Base-by-base conservation (phyloP, 306 rosid species). In the Dryas alaskensis region DNA sequence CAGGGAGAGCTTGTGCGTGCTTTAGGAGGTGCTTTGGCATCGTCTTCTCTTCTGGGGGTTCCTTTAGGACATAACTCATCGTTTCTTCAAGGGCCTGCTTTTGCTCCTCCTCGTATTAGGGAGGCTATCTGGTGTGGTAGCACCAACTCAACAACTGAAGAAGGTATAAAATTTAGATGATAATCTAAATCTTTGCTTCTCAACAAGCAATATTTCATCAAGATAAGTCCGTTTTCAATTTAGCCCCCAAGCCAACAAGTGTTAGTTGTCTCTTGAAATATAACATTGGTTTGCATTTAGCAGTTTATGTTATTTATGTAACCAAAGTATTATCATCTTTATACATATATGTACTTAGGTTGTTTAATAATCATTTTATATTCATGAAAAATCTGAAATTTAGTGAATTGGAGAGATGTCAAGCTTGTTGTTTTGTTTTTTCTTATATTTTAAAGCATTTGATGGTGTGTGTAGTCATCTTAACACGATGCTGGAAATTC, bases 101-200 rank as follows among this genome's bases (percentile, higher is more conserved):
- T 94, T 84, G 97, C 97, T 0, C 99, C 97, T 83, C 97, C 99
- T 58, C 89, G 92, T 70, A 94, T 94, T 69, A 76, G 96, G 78
- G 99, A 94, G 86, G 99, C 99, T 51, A 94, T 94, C 73, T 92
- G 97, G 99, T 94, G 99, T 77, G 97, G 90, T 49, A 94, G 99
- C 77, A 94, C 97, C 46, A 94, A 94, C 86, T 79, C 96, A 44
- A 60, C 97, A 65, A 89, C 96, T 25, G 99, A 94, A 88, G 99
- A 86, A 88, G 99, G 99, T 90, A 74, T 27, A 45, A 11, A 25
- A 11, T 72, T 31, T 31, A 31, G 37, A 31, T 31, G 37, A 31
- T 31, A 31, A 31, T 31, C 2, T 31, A 8, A 31, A 43, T 4
- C 2, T 40, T 43, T 58, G 31, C 10, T 7, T 62, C 48, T 40